Evolutionary conservation across 2,329 filamentous ascomycete species (phyloP).

Genomic region (Ophiostoma pallidulum): DNA sequence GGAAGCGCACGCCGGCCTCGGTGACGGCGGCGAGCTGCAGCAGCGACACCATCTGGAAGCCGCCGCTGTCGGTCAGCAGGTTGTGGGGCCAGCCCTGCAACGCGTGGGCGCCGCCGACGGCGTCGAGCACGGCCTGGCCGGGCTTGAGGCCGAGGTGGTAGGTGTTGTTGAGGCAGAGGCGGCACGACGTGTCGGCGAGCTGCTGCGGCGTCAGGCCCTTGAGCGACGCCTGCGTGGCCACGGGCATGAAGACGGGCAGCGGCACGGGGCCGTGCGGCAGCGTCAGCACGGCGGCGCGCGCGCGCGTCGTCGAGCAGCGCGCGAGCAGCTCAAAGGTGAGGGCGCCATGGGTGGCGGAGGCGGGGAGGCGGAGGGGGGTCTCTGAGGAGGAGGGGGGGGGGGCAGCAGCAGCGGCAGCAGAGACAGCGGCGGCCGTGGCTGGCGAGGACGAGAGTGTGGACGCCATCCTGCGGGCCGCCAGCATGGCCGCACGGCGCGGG

Average conservation of each 20-base stretch:
- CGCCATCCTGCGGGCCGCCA: conserved; percentile 21
- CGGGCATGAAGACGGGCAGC: conserved; percentile 95
- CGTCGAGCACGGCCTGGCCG: conserved; percentile 78
- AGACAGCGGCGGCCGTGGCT: conserved; percentile 6
- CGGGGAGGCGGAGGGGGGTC: conserved; percentile 7
- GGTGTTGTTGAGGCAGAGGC: conserved; percentile 92
- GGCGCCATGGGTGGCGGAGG: conserved; percentile 21
- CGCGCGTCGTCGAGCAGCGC: conserved; percentile 65
- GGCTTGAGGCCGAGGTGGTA: conserved; percentile 95
- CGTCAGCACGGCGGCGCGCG: conserved; percentile 75
- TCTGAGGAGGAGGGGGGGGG: neutral
- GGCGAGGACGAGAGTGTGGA: conserved; percentile 12
- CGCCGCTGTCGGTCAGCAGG: conserved; percentile 74
- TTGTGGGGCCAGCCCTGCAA: conserved; percentile 94
- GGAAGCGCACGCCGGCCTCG: conserved; percentile 88
- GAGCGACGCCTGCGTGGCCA: conserved; percentile 90
- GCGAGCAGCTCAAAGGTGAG: conserved; percentile 23
- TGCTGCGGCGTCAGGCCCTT: conserved; percentile 93
- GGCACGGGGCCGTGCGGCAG: conserved; percentile 87
- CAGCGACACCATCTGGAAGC: conserved; percentile 97
- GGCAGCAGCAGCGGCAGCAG: neutral
- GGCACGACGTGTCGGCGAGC: conserved; percentile 78
- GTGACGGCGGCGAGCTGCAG: conserved; percentile 89
- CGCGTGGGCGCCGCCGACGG: conserved; percentile 85
- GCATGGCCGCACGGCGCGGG: conserved; percentile 12